Evolutionary conservation across 306 rosid genomes (phyloP).

Genomic region (Citrullus colocynthis): DNA sequence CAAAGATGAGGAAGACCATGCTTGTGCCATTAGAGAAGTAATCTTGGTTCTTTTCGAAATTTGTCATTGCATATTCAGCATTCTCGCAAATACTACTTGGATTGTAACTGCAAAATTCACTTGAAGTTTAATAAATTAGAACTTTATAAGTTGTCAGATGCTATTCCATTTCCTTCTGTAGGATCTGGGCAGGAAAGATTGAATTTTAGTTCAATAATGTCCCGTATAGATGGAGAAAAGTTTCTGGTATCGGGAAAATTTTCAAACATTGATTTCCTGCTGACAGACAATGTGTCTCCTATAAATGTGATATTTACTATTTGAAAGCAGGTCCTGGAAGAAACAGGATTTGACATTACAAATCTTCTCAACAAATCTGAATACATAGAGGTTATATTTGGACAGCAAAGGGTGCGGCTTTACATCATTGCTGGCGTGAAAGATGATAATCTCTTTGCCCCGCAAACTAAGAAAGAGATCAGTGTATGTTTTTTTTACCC

Average conservation of each 20-base stretch:
- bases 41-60: background rate
- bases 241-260: background rate
- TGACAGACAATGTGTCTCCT: background rate
- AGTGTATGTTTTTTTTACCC: conserved; percentile 49
- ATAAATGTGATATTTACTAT: background rate
- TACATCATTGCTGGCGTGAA: conserved; percentile 84
- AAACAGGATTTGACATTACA: conserved; percentile 92
- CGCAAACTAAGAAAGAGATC: conserved; percentile 96
- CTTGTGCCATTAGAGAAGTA: conserved; percentile 96
- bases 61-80: background rate
- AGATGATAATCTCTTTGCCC: conserved; percentile 89
- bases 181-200: background rate
- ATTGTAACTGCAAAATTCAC: background rate
- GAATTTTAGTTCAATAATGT: background rate
- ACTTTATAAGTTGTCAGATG: background rate
- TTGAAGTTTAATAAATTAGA: background rate
- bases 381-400: conserved; percentile 60
- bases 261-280: background rate
- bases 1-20: conserved; percentile 96
- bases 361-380: conserved; percentile 65
- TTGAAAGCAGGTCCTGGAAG: conserved; percentile 78
- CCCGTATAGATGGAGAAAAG: background rate
- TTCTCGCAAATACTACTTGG: background rate
- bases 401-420: conserved; percentile 92
- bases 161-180: background rate